These are phyloP conservation scores for peach (Prunus persica) DNA, from an alignment of 306 rosid species.

Conservation along the genomic window Prunus_persica_NCBIv2 NC_034013.1:9321501-9322000, in stretches of 20 bases:
- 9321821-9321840: conserved; percentile 16
- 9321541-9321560: conserved; percentile 74
- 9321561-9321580: conserved; percentile 63
- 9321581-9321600: conserved; percentile 82
- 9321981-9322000: conserved; percentile 33
- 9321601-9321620: conserved; percentile 80
- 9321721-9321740: conserved; percentile 58
- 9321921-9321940: conserved; percentile 23
- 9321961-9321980: conserved; percentile 31
- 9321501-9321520: conserved; percentile 71
- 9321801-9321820: conserved; percentile 7
- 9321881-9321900: conserved; percentile 28
- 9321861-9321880: conserved; percentile 20
- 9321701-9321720: conserved; percentile 48
- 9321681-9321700: conserved; percentile 70
- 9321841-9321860: conserved; percentile 11
- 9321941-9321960: conserved; percentile 28
- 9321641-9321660: conserved; percentile 69
- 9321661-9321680: conserved; percentile 77
- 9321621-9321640: conserved; percentile 63
- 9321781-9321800: conserved; percentile 12
- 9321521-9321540: conserved; percentile 79
- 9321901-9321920: conserved; percentile 20
- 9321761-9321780: conserved; percentile 6
- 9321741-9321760: conserved; percentile 15